A percentile compares a stretch with the other conserved stretches of the same genome.
Conservation (phyloP, 805 yeast genomes). For the Sugiyamaella valdiviana region DNA sequence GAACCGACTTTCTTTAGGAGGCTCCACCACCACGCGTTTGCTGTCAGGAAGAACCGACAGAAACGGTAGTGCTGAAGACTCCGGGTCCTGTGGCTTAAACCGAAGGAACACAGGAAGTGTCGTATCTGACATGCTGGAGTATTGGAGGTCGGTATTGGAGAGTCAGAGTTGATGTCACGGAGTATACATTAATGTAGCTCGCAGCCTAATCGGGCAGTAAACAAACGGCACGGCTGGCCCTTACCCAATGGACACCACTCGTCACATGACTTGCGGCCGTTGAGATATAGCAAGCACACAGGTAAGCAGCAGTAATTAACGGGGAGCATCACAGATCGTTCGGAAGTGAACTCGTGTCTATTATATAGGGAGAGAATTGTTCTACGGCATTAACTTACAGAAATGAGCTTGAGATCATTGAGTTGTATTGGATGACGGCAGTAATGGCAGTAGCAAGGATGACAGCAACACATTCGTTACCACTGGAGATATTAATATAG, state of each 20-base stretch:
- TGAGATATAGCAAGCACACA: neutral
- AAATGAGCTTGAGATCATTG: too few species aligned
- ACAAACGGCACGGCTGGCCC: neutral
- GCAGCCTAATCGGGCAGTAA: neutral
- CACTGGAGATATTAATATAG: too few species aligned
- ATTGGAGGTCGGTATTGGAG: neutral
- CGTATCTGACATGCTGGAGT: constrained; percentile 3
- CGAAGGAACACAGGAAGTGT: constrained; percentile 36
- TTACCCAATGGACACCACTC: neutral
- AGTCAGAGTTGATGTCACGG: neutral
- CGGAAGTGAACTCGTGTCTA: too few species aligned
- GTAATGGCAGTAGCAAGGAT: too few species aligned
- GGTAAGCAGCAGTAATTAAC: too few species aligned
- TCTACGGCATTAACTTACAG: too few species aligned
- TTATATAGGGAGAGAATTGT: too few species aligned
- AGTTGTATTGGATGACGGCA: too few species aligned
- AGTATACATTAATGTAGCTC: neutral
- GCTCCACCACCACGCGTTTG: constrained; percentile 22
- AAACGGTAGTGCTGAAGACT: constrained; percentile 22
- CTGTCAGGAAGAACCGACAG: constrained; percentile 21
- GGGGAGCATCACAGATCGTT: too few species aligned
- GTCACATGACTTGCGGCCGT: neutral
- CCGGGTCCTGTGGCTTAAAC: constrained; percentile 32
- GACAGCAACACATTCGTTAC: too few species aligned
- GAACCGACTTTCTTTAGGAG: constrained; percentile 21